Evolutionary conservation across 1,284 basidiomycete genomes (phyloP), one percentile per base, ranked within the genome.

Genomic region (Cutaneotrichosporon curvatum): DNA sequence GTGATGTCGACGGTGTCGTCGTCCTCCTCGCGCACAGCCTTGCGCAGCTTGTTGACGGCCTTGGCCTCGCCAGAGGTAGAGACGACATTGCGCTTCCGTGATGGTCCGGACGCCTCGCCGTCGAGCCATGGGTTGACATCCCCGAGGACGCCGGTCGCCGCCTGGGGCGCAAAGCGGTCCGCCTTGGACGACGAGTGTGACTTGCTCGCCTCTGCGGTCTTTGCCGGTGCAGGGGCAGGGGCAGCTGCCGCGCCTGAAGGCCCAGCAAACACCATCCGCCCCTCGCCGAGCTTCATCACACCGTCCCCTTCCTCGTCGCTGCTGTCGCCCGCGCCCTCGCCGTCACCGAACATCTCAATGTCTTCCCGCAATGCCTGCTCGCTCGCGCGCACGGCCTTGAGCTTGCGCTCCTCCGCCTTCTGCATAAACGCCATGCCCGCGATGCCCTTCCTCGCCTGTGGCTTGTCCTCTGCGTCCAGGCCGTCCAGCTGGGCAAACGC

Each of bases 341-440:
- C 68, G 11, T 58, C 39, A 11, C 65, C 65, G 43, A 64, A 66
- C 49, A 65, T 48, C 34, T 79, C 79, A 61, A 91, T 74, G 59
- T 87, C 84, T 51, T 73, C 74, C 47, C 81, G 72, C 50, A 89
- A 80, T 55, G 86, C 84, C 47, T 84, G 83, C 11, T 79, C 80
- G 54, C 80, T 77, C 47, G 76, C 76, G 48, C 81, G 75, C 0
- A 79, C 79, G 43, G 75, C 76, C 14, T 69, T 74, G 59, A 80
- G 75, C 48, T 82, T 78, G 55, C 86, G 76, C 12, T 80, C 80
- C 72, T 84, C 81, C 0, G 87, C 89, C 50, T 90, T 84, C 66
- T 85, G 82, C 91, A 95, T 95, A 70, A 95, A 95, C 72, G 91
- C 91, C 90, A 95, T 92, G 57, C 81, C 78, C 68, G 91, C 85